A percentile compares a stretch with the other conserved stretches of the same genome.
Evolutionary conservation across 352 stramenopile species (phyloP).

Genomic region (Globisporangium acanthophoron): DNA sequence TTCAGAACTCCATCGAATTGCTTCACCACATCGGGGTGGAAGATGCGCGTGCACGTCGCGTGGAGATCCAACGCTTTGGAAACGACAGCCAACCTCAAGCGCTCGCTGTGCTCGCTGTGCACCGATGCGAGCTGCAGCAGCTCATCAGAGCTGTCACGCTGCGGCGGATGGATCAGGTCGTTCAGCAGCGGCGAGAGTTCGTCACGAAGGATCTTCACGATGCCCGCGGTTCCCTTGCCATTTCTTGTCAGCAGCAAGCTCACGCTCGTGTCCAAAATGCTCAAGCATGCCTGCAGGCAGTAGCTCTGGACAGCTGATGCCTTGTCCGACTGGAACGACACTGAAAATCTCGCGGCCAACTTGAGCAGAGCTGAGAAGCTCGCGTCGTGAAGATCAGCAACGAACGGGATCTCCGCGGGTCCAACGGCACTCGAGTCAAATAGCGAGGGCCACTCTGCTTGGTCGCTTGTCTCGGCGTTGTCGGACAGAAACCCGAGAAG

Average conservation of each 20-base stretch:
- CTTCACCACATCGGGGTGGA: slow-evolving; percentile 38
- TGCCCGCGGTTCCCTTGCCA: slow-evolving; percentile 9
- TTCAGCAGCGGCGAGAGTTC: slow-evolving; percentile 26
- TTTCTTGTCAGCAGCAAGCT: slow-evolving; percentile 17
- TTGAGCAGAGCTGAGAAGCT: slow-evolving; percentile 30
- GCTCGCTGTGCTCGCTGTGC: slow-evolving; percentile 11
- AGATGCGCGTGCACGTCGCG: slow-evolving; percentile 43
- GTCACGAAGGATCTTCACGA: slow-evolving; percentile 17
- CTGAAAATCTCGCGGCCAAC: slow-evolving; percentile 27
- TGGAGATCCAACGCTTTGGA: slow-evolving; percentile 44
- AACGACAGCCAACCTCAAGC: slow-evolving; percentile 16
- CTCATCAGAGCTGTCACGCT: background rate
- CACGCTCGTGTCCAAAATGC: slow-evolving; percentile 39
- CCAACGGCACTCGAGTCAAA: background rate
- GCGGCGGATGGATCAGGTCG: slow-evolving; percentile 22
- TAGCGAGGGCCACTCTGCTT: slow-evolving; percentile 7
- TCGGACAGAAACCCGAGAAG: slow-evolving; percentile 36
- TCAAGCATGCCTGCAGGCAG: slow-evolving; percentile 35
- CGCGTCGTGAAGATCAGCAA: slow-evolving; percentile 25
- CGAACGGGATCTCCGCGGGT: slow-evolving; percentile 27
- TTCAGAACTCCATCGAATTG: slow-evolving; percentile 36
- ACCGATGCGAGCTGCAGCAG: background rate
- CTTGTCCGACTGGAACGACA: slow-evolving; percentile 21
- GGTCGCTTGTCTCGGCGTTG: slow-evolving; percentile 27
- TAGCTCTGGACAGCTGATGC: slow-evolving; percentile 18